A percentile compares a stretch with the other conserved stretches of the same genome.
phyloP scores from a whole-genome alignment of 345 rosid genomes.

The Salix caprea region DNA sequence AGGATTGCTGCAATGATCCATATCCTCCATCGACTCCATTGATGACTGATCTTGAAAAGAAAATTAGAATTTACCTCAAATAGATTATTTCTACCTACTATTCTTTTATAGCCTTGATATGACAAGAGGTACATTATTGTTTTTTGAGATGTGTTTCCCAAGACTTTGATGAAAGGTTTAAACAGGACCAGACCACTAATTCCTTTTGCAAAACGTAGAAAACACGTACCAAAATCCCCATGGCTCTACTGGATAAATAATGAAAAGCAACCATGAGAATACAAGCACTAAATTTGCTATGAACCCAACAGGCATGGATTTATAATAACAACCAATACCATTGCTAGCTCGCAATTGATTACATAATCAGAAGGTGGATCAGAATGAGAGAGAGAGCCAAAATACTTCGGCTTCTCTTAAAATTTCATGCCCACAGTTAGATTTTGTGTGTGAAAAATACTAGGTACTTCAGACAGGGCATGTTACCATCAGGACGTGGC shows the following conservation, averaged over 20 bases:
- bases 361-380: not conserved
- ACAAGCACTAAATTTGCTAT: not conserved
- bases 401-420: not conserved
- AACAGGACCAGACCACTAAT: too few species aligned
- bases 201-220: too few species aligned
- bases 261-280: not conserved
- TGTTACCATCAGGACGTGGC: slow-evolving; percentile 84
- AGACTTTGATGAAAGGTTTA: not conserved
- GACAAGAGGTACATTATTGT: not conserved
- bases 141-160: not conserved
- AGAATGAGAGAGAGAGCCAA: not conserved
- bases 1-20: not conserved
- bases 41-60: not conserved
- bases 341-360: not conserved
- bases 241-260: not conserved
- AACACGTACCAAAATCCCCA: not conserved
- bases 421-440: not conserved
- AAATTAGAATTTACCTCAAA: not conserved
- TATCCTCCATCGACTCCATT: not conserved
- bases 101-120: not conserved
- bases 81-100: not conserved
- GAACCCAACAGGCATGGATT: not conserved
- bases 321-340: not conserved
- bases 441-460: not conserved
- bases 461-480: not conserved